phyloP scores from a whole-genome alignment of 441 rosid genomes.

The Euphorbia corollata region DNA sequence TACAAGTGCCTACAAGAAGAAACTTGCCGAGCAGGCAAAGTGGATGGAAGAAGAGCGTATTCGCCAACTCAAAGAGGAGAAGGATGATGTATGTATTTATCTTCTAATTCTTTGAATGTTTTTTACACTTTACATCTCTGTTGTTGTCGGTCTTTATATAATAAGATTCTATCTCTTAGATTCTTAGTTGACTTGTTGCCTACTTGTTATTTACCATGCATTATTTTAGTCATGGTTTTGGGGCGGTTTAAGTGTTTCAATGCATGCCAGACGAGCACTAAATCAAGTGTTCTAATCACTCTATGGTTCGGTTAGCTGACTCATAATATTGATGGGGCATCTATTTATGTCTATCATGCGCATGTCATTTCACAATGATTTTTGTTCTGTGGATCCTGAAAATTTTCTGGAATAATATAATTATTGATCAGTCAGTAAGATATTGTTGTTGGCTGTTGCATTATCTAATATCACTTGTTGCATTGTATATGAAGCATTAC shows the following conservation, averaged over 20 bases:
- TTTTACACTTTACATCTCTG: not conserved
- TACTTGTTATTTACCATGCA: not conserved
- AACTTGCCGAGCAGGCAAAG: conserved; percentile 79
- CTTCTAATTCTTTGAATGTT: conserved; percentile 13
- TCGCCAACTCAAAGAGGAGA: conserved; percentile 72
- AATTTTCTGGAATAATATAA: not conserved
- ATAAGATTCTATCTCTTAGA: conserved; percentile 1
- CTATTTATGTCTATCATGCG: not conserved
- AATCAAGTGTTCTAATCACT: not conserved
- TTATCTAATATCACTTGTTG: not conserved
- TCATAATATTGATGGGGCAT: not conserved
- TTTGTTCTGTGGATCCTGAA: not conserved
- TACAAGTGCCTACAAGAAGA: conserved; percentile 64
- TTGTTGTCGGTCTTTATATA: not conserved
- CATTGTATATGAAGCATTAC: not conserved
- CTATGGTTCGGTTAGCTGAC: not conserved
- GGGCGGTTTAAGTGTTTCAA: not conserved
- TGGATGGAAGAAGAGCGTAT: conserved; percentile 69
- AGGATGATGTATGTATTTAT: conserved; percentile 68
- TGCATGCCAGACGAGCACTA: not conserved
- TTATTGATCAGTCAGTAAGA: not conserved
- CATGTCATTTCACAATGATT: not conserved
- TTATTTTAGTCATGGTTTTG: not conserved
- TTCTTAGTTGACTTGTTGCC: not conserved
- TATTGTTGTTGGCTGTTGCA: not conserved